Percentiles rank a stretch among this genome's conserved stretches.
Conservation (phyloP, 305 asterid genomes). For the Fraxinus floribunda region DNA sequence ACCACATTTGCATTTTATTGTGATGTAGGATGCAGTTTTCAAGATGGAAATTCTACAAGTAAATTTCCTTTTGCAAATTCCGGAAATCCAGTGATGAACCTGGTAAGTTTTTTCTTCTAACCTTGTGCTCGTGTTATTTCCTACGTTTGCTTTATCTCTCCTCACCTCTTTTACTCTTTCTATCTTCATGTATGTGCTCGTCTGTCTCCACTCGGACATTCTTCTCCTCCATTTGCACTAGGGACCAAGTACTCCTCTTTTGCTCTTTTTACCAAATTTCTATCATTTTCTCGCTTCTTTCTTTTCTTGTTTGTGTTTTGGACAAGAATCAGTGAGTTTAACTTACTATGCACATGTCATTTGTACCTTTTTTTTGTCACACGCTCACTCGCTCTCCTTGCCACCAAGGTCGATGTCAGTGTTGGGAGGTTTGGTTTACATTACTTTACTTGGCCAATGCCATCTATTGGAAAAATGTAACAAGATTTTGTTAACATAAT, state of each 20-base stretch:
- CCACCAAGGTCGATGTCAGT: background rate
- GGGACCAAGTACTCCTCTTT: background rate
- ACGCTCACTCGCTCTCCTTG: slow-evolving; percentile 3
- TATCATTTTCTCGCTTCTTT: slow-evolving; percentile 5
- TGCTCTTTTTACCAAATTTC: background rate
- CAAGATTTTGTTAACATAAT: slow-evolving; percentile 14
- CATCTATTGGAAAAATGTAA: background rate
- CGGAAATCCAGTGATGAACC: slow-evolving; percentile 87
- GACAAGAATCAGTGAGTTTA: slow-evolving; percentile 1
- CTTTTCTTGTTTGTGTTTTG: slow-evolving; percentile 5
- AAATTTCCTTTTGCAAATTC: slow-evolving; percentile 68
- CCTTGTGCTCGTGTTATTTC: slow-evolving; percentile 7
- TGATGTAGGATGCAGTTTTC: slow-evolving; percentile 54
- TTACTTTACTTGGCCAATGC: slow-evolving; percentile 6
- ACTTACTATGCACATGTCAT: background rate
- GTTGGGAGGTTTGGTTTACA: background rate
- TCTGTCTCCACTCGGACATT: background rate
- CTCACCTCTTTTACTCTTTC: background rate
- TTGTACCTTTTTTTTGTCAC: background rate
- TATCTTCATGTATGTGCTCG: slow-evolving; percentile 7
- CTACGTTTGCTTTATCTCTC: background rate
- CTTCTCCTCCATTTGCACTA: slow-evolving; percentile 1
- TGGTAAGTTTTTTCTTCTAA: slow-evolving; percentile 47
- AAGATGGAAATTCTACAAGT: slow-evolving; percentile 48
- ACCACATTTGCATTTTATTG: slow-evolving; percentile 24